phyloP scores from a whole-genome alignment of 2,329 filamentous ascomycete genomes.

The Rugonectria rugulosa region DNA sequence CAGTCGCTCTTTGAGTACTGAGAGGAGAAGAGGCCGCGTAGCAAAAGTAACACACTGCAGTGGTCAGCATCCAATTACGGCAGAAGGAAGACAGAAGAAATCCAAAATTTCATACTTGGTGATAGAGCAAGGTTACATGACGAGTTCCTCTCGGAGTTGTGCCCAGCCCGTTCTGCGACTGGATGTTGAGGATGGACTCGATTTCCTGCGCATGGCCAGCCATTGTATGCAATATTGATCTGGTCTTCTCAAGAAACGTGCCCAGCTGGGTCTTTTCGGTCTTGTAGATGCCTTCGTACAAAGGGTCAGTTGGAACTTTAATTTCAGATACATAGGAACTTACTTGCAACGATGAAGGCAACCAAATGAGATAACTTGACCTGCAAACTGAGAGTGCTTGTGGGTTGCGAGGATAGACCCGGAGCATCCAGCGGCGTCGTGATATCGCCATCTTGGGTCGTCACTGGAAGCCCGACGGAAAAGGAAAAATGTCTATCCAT shows the following conservation, averaged over 20 bases:
- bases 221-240: constrained; percentile 46
- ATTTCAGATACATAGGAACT: neutral
- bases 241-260: constrained; percentile 46
- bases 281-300: constrained; percentile 45
- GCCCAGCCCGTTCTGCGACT: constrained; percentile 45
- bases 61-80: neutral
- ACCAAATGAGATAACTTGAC: constrained; percentile 46
- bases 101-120: constrained; percentile 40
- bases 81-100: neutral
- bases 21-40: constrained; percentile 48
- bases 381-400: constrained; percentile 44
- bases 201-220: constrained; percentile 49
- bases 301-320: neutral
- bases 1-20: constrained; percentile 47
- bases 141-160: constrained; percentile 47
- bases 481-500: constrained; percentile 51
- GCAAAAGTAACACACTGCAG: constrained; percentile 48
- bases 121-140: constrained; percentile 48
- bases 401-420: constrained; percentile 35
- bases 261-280: constrained; percentile 43
- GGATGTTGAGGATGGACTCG: constrained; percentile 44
- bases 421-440: constrained; percentile 42
- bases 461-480: constrained; percentile 48
- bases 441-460: constrained; percentile 49
- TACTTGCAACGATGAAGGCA: constrained; percentile 47